Evolutionary conservation across 306 rosid genomes (phyloP), one percentile per base, ranked within the genome.

Genomic region (Dalbergia cochinchinensis): DNA sequence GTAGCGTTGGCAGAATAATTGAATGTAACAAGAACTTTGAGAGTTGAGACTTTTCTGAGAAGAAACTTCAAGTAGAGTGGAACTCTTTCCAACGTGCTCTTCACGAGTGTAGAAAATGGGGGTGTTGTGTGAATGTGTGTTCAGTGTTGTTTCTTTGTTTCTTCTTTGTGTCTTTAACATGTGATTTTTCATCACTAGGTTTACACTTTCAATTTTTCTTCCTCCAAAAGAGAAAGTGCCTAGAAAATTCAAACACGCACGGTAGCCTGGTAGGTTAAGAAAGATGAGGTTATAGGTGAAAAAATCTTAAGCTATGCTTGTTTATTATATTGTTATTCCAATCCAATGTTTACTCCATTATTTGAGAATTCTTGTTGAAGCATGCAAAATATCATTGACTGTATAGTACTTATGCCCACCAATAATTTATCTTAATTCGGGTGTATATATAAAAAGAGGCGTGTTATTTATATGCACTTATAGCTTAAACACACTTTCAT

Each of bases 41-140:
- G 20, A n/a, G 8, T 7, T 3, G 4, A 1, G 20, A n/a, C 20
- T 3, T 4, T 54, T 2, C 19, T 54, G 26, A 15, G 20, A 11
- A 10, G 1, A n/a, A 53, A 14, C 20, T 54, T 54, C 26, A 6
- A n/a, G n/a, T 3, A 5, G 19, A 26, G 31, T 26, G 26, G 60
- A 16, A 74, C 83, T 80, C 77, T 35, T 70, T 68, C 50, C 85
- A 67, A 77, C n/a, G 42, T 44, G 55, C 41, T 68, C 69, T 60
- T 80, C 72, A 39, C 61, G n/a, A 53, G 31, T 48, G 15, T 48
- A 51, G 34, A 47, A 10, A 37, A 37, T 4, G 7, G 7, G 6
- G 3, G 7, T 37, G 3, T 1, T 35, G 7, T 37, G 41, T 37
- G 41, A 3, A 0, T 37, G 41, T 6, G 5, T 37, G 6, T 37